A percentile compares a stretch with the other conserved stretches of the same genome.
phyloP scores from a whole-genome alignment of 208 protist species.

The Balamuthia mandrillaris region DNA sequence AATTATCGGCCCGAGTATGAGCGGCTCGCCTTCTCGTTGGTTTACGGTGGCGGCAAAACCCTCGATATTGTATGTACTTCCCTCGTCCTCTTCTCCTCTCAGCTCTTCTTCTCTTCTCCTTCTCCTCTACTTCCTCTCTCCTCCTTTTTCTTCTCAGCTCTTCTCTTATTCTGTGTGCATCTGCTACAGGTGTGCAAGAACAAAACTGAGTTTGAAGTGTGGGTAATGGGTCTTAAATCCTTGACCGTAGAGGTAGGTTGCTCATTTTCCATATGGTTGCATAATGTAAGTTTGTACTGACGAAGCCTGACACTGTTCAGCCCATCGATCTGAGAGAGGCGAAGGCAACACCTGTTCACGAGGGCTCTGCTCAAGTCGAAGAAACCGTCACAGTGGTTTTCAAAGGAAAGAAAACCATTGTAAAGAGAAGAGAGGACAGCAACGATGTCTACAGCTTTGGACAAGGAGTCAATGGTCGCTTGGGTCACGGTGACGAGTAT shows the following conservation, averaged over 20 bases:
- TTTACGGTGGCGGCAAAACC: constrained; percentile 1
- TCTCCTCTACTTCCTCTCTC: neutral
- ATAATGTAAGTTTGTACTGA: neutral
- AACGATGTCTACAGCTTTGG: constrained; percentile 21
- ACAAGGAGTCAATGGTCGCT: neutral
- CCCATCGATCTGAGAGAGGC: neutral
- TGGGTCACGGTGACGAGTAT: constrained; percentile 33
- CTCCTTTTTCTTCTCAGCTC: neutral
- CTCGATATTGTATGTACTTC: neutral
- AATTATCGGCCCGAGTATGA: constrained; percentile 7
- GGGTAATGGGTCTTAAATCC: too few species aligned
- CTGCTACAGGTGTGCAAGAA: neutral
- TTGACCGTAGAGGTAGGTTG: neutral
- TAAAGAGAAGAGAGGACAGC: neutral
- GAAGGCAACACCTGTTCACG: neutral
- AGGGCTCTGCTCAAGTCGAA: neutral
- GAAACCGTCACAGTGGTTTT: constrained; percentile 7
- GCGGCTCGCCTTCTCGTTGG: constrained; percentile 2
- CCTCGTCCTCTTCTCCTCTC: neutral
- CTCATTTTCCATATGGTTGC: neutral
- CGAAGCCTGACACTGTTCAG: neutral
- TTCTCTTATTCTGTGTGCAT: neutral
- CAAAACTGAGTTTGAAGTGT: neutral
- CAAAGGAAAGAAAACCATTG: neutral
- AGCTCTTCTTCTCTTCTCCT: neutral